Conservation (phyloP, 495 filamentous ascomycete genomes). For the Penicillium lividum region DNA sequence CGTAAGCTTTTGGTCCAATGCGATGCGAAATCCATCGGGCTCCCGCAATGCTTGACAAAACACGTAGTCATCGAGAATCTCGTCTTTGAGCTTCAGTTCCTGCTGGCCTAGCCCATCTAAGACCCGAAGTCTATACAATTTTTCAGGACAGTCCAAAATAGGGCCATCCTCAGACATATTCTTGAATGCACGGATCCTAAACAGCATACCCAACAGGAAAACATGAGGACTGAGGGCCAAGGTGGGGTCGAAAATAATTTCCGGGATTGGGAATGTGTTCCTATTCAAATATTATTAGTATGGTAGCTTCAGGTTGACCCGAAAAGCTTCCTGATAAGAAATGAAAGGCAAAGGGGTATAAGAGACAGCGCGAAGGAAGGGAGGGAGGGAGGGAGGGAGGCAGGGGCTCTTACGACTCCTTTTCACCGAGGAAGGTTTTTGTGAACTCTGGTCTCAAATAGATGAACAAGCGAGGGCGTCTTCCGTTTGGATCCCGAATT, state of each 20-base stretch:
- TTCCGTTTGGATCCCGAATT: slow-evolving; percentile 33
- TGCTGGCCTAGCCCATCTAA: slow-evolving; percentile 31
- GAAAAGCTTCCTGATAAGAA: too few relatives aligned
- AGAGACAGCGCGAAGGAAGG: too few relatives aligned
- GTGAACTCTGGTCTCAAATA: slow-evolving; percentile 35
- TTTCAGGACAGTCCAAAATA: slow-evolving; percentile 27
- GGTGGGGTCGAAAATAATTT: slow-evolving; percentile 35
- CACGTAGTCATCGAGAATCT: slow-evolving; percentile 26
- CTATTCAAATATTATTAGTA: slow-evolving; percentile 21
- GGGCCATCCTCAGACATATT: slow-evolving; percentile 20
- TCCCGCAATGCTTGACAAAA: slow-evolving; percentile 19
- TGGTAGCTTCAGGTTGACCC: not conserved
- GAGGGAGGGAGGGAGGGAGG: too few relatives aligned
- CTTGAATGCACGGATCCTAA: slow-evolving; percentile 32
- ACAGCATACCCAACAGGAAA: slow-evolving; percentile 33
- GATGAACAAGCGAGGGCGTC: slow-evolving; percentile 32
- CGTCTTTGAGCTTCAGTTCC: slow-evolving; percentile 29
- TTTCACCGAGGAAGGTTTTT: slow-evolving; percentile 34
- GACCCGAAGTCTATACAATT: slow-evolving; percentile 32
- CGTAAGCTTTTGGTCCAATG: slow-evolving; percentile 29
- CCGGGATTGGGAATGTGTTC: slow-evolving; percentile 32
- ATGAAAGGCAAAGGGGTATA: too few relatives aligned
- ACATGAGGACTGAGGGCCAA: slow-evolving; percentile 33
- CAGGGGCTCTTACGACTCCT: slow-evolving; percentile 29
- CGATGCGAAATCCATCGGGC: slow-evolving; percentile 28